Evolutionary conservation across 2,329 filamentous ascomycete genomes (phyloP), one percentile per base, ranked within the genome.

Genomic region (Cladosporium austrohemisphaericum): DNA sequence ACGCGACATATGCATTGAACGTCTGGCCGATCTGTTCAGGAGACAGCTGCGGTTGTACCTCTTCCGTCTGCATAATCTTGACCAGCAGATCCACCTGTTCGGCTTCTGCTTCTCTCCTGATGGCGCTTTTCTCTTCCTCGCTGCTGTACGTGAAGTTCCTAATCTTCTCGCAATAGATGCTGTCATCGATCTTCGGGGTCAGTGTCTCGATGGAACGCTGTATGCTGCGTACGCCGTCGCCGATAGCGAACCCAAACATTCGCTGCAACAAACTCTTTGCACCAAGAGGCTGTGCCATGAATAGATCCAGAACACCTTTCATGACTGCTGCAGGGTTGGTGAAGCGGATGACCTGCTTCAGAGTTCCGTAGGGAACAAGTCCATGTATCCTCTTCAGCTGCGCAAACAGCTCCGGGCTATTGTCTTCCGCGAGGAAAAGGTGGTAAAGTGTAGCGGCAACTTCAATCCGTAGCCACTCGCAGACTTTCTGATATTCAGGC

Each of bases 291-390:
- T 97, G 93, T 6, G 93, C 92, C 52, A 97, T 78, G 74, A 98
- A 98, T 37, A 98, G 79, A 66, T 98, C 93, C 18, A 98, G 77
- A 36, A 97, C 84, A 16, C 86, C 86, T n/a, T 86, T 88, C 92
- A 98, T 97, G 56, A 98, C 93, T 5, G 90, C 89, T 1, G 92
- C 92, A 2, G 93, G 93, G 60, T 98, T 98, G 18, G 93, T 90
- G 58, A 97, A 89, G 50, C 92, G 84, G 62, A 98, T 97, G 38
- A 95, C 89, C 64, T 97, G 96, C 74, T 98, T 98, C 65, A 98
- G 77, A 41, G 96, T 76, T 1, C 85, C 86, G 65, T 98, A 98
- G 0, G 93, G 93, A 36, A 98, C 86, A 49, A 97, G 79, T 0
- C 91, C 95, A 66, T 98, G 93, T 45, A 97, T 96, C 53, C 88